Conservation (phyloP, 352 stramenopile species). For the Globisporangium apiculatum region DNA sequence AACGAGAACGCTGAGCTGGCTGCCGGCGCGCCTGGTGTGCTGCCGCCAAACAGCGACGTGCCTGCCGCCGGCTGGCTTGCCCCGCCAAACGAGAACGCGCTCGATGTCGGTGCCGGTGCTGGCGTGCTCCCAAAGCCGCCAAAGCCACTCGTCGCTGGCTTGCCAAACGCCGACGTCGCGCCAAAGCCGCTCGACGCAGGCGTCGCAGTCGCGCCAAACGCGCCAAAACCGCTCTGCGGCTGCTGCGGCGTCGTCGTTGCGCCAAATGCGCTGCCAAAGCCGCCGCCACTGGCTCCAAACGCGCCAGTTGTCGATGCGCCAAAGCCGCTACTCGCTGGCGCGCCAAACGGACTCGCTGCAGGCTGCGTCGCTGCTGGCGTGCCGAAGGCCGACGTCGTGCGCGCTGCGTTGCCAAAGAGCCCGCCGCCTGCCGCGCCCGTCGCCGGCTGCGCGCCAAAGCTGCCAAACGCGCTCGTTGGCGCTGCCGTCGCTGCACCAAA, state of each 20-base stretch:
- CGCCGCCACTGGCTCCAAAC: constrained; percentile 19
- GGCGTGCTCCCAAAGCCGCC: constrained; percentile 48
- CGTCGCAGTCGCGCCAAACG: constrained; percentile 25
- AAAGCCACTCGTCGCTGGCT: constrained; percentile 32
- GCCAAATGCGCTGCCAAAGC: constrained; percentile 10
- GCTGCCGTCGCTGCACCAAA: constrained; percentile 27
- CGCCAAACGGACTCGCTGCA: not conserved
- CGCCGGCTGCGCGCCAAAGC: constrained; percentile 29
- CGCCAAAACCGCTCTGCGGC: constrained; percentile 27
- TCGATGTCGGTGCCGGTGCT: constrained; percentile 24
- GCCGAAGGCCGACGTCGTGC: constrained; percentile 5
- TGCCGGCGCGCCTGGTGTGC: constrained; percentile 17
- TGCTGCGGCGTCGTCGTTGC: not conserved
- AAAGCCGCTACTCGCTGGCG: constrained; percentile 34
- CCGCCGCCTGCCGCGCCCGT: constrained; percentile 20
- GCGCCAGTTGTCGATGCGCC: constrained; percentile 19
- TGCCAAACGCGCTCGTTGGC: constrained; percentile 34
- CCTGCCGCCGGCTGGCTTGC: constrained; percentile 21
- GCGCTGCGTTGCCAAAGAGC: constrained; percentile 20
- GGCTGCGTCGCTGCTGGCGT: not conserved
- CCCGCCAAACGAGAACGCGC: constrained; percentile 41
- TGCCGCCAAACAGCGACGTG: constrained; percentile 38
- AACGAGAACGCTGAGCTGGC: constrained; percentile 35
- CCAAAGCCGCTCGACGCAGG: constrained; percentile 16
- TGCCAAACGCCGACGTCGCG: constrained; percentile 31